These are phyloP conservation scores for Phaeomoniella chlamydospora DNA, from an alignment of 2,329 filamentous ascomycete genomes.

Conservation along the genomic window DNA sequence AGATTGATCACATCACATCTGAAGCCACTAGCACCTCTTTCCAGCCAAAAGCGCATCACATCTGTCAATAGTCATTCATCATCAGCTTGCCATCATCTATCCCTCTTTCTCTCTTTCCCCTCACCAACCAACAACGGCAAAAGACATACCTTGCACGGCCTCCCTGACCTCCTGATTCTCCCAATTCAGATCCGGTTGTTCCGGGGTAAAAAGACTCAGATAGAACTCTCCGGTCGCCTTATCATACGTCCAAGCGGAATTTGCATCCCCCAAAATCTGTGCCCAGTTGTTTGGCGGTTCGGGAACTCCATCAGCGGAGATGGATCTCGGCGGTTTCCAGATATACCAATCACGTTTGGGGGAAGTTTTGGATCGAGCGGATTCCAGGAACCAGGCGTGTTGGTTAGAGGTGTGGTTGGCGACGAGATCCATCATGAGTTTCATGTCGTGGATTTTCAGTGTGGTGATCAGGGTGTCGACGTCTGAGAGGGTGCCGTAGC, in stretches of 20 bases:
- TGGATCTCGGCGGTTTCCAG: constrained; percentile 33
- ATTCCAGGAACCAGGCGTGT: constrained; percentile 58
- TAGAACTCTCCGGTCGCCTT: constrained; percentile 62
- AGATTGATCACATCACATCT: constrained; percentile 63
- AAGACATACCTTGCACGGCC: constrained; percentile 44
- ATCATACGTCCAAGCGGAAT: constrained; percentile 43
- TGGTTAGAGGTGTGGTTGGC: constrained; percentile 33
- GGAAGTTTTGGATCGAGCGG: constrained; percentile 43
- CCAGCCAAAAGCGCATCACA: constrained; percentile 66
- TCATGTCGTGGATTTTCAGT: constrained; percentile 30
- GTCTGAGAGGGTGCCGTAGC: constrained; percentile 31
- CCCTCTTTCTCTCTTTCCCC: not conserved
- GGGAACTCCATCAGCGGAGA: constrained; percentile 41
- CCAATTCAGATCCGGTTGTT: constrained; percentile 81
- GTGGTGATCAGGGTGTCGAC: constrained; percentile 28
- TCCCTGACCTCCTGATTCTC: constrained; percentile 52
- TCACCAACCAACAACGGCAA: no score
- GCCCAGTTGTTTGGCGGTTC: constrained; percentile 67
- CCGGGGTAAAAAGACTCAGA: constrained; percentile 57
- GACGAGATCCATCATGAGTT: constrained; percentile 33
- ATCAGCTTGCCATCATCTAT: not conserved
- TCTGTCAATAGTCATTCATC: no score
- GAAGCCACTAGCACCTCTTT: constrained; percentile 58
- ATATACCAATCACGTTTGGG: constrained; percentile 59
- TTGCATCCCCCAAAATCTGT: constrained; percentile 18